Base-by-base conservation (phyloP, 2,329 filamentous ascomycete species). In the Leptographium galeiforme region DNA sequence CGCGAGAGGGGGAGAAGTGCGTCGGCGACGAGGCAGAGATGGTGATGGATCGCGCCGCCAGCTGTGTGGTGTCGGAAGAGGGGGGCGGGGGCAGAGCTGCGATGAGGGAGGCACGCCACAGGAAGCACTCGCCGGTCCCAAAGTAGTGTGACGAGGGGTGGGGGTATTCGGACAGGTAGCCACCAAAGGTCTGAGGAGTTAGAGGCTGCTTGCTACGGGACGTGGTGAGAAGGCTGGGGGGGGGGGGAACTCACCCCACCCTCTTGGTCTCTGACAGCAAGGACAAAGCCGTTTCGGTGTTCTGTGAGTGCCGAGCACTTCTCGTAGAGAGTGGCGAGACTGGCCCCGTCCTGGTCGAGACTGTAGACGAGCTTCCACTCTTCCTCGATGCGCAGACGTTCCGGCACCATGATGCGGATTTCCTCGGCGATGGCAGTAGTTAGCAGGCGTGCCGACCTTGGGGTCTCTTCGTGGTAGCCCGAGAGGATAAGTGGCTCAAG, bases 121-220 rank as follows among this genome's bases (percentile, higher is more conserved):
- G 79, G 67, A 94, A 98, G 69, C 91, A 97, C 68, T 98, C 93
- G 62, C 93, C 93, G 13, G 89, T 96, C 62, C 93, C 93, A 67
- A 87, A 98, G 73, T 95, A 98, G 58, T 90, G 86, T 2, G 88
- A 71, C 1, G 81, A 74, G 0, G 89, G 87, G 61, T 85, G 87
- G 12, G 91, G 90, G 50, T 86, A 76, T 66, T 98, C 91, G 51
- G 89, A 94, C 52, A 97, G 80, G 67, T 97, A 97, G 52, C 90
- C 90, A 63, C 93, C 93, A 66, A 98, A 98, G 44, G 89, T 78
- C 78, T 84, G 58, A 32, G n/a, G 8, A n/a, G 55, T 33, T n/a
- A 40, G n/a, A 11, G 46, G 19, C 8, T 30, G 8, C n/a, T 8
- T 18, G 8, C 10, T 40, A 25, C 11, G 11, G 34, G 18, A 14